These are phyloP conservation scores for Alternaria dauci DNA, from an alignment of 2,329 filamentous ascomycete species.

Conservation along the genomic window DNA sequence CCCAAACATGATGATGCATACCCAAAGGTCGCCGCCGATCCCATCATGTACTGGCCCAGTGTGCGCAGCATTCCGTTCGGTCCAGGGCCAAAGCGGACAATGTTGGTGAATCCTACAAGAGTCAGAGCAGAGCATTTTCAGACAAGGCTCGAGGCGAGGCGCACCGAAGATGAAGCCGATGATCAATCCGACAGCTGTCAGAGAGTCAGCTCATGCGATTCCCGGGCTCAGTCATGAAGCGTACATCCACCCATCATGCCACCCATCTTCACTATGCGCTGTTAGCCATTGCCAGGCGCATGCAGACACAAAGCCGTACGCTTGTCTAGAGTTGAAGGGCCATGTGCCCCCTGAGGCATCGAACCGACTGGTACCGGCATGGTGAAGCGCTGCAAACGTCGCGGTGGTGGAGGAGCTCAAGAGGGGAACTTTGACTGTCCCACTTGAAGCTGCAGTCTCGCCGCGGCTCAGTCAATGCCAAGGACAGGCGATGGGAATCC, in stretches of 20 bases:
- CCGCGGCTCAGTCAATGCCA: constrained; percentile 25
- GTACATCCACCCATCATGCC: constrained; percentile 98
- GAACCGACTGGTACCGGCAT: constrained; percentile 67
- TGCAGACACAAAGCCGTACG: constrained; percentile 57
- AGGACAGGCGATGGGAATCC: constrained; percentile 12
- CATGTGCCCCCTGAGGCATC: constrained; percentile 52
- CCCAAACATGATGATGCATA: constrained; percentile 55
- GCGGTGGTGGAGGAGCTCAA: constrained; percentile 25
- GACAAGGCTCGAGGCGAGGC: constrained; percentile 27
- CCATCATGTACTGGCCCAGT: constrained; percentile 94
- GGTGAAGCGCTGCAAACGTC: constrained; percentile 26
- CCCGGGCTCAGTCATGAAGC: constrained; percentile 51
- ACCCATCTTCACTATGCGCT: constrained; percentile 86
- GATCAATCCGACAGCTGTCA: constrained; percentile 87
- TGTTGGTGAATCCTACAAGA: constrained; percentile 80
- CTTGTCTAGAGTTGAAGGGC: constrained; percentile 75
- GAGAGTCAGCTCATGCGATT: constrained; percentile 24
- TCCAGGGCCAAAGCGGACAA: constrained; percentile 93
- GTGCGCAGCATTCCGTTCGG: constrained; percentile 94
- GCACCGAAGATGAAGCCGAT: constrained; percentile 98
- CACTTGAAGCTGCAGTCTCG: constrained; percentile 19
- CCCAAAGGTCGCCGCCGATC: constrained; percentile 96
- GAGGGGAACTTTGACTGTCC: constrained; percentile 24
- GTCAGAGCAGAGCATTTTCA: constrained; percentile 27
- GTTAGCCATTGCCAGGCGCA: constrained; percentile 43